Evolutionary conservation across 352 stramenopile species (phyloP).

Genomic region (Globisporangium rhizosaccharum): DNA sequence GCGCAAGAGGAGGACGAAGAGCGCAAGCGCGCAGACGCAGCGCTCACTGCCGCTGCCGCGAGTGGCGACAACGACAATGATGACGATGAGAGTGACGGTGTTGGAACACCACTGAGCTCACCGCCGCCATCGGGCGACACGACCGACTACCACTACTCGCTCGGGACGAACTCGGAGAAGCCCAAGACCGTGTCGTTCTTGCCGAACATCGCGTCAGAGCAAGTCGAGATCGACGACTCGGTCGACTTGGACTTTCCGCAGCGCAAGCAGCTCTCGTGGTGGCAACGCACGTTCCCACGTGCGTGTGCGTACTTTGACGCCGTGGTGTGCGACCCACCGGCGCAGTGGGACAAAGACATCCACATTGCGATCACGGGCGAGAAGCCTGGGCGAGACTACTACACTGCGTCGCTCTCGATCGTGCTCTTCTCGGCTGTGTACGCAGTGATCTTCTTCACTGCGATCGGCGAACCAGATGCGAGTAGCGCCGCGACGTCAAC

Average conservation of each 20-base stretch:
- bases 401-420: conserved; percentile 57
- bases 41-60: conserved; percentile 11
- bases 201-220: conserved; percentile 33
- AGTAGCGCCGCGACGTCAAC: conserved; percentile 29
- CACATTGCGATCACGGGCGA: conserved; percentile 69
- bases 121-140: conserved; percentile 9
- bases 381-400: conserved; percentile 78
- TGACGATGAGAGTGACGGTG: conserved; percentile 8
- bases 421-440: conserved; percentile 64
- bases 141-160: conserved; percentile 2
- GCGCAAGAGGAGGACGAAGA: conserved; percentile 39
- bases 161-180: conserved; percentile 3
- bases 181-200: conserved; percentile 15
- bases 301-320: conserved; percentile 53
- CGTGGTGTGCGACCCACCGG: conserved; percentile 55
- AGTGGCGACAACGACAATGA: conserved; percentile 4
- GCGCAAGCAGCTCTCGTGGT: conserved; percentile 47
- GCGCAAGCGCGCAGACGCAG: conserved; percentile 14
- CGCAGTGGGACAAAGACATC: conserved; percentile 85
- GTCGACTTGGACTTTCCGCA: conserved; percentile 30
- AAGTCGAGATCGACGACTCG: conserved; percentile 61
- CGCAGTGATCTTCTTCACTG: conserved; percentile 72
- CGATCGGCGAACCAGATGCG: conserved; percentile 53
- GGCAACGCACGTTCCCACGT: conserved; percentile 43
- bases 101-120: conserved; percentile 14